Conservation (phyloP, 371 early-diverging fungal species). For the Mucor plumbeus region DNA sequence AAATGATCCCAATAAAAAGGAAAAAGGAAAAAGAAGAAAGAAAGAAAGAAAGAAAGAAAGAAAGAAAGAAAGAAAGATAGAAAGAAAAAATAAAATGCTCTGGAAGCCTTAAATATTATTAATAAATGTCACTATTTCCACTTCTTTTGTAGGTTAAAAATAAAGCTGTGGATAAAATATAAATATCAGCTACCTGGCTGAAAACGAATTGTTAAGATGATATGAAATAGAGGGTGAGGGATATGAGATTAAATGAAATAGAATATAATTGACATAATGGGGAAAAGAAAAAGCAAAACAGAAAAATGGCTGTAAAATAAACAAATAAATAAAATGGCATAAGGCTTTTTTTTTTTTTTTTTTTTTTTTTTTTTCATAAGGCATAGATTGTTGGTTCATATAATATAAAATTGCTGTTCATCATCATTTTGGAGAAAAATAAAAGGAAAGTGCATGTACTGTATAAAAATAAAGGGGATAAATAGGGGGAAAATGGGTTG, state of each 20-base stretch:
- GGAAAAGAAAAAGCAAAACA: background rate
- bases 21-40: too few species aligned
- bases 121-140: slow-evolving; percentile 8
- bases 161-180: background rate
- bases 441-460: background rate
- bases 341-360: background rate
- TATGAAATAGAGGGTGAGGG: background rate
- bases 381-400: slow-evolving; percentile 5
- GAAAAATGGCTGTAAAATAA: background rate
- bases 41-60: too few species aligned
- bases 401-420: background rate
- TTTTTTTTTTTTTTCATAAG: background rate
- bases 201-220: slow-evolving; percentile 1
- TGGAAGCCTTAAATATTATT: background rate
- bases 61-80: background rate
- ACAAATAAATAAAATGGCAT: background rate
- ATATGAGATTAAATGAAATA: background rate
- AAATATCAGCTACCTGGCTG: slow-evolving; percentile 25
- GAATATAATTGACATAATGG: background rate
- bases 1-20: too few species aligned
- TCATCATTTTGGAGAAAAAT: background rate
- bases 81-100: background rate
- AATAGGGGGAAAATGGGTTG: slow-evolving; percentile 7
- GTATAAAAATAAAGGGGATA: slow-evolving; percentile 11
- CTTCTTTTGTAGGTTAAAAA: background rate